Evolutionary conservation across 2,329 filamentous ascomycete genomes (phyloP), one percentile per base, ranked within the genome.

Genomic region (Xylaria sp.): DNA sequence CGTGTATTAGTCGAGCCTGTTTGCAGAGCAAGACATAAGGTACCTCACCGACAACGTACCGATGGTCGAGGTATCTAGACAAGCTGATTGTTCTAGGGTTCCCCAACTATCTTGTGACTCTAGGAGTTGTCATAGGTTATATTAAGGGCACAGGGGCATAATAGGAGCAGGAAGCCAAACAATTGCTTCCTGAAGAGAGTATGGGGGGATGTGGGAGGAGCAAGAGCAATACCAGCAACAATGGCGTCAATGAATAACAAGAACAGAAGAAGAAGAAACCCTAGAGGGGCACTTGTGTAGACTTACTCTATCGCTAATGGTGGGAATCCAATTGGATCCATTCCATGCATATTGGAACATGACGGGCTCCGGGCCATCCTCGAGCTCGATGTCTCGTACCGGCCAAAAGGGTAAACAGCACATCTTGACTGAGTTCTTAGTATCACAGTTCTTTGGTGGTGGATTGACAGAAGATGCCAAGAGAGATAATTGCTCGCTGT

Each of bases 391-490:
- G 76, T 85, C 84, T 76, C 79, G 77, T 55, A 82, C 84, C 0
- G 85, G 82, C 77, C 86, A 87, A 74, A 84, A 86, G 5, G 83
- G 82, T n/a, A 87, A 79, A 63, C 69, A 73, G 73, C 86, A 88
- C 86, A 88, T 88, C 18, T 40, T 42, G 29, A 42, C 23, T 25
- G 10, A 21, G 23, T 6, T 51, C 18, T 13, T 25, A 13, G 40
- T 57, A 16, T 5, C 2, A 8, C 12, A 10, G 13, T 21, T 54
- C 21, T n/a, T 25, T 18, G 40, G 32, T 25, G 16, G 23, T 44
- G n/a, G 29, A 29, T 13, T 16, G 37, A 44, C n/a, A 13, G 12
- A 18, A 4, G n/a, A 57, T n/a, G 32, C 2, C 4, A 27, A 25
- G 23, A 21, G 23, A 21, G 18, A 27, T 53, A n/a, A n/a, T n/a